Percentiles rank a stretch among this genome's conserved stretches.
Conservation (phyloP, 1,139 yeast species). For the Geotrichum histeridarum region DNA sequence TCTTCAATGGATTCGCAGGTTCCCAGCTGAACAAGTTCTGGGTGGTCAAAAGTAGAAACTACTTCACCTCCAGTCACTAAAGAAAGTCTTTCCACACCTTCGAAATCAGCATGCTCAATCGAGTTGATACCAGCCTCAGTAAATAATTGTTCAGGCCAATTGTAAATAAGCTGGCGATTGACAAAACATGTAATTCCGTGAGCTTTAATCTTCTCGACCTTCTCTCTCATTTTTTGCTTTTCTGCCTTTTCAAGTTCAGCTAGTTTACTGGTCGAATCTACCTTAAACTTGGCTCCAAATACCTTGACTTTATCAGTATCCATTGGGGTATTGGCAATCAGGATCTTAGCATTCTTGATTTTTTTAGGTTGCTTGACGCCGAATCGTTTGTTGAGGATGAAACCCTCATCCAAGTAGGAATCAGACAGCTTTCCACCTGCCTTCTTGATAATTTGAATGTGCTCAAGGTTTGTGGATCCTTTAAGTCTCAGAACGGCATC, state of each 20-base stretch:
- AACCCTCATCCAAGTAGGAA: constrained; percentile 93
- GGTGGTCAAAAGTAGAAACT: constrained; percentile 90
- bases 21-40: constrained; percentile 81
- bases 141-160: constrained; percentile 94
- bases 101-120: constrained; percentile 97
- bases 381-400: constrained; percentile 82
- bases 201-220: constrained; percentile 81
- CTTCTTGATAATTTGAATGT: constrained; percentile 88
- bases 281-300: constrained; percentile 96
- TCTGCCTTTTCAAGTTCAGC: constrained; percentile 97
- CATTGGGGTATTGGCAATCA: constrained; percentile 93
- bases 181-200: constrained; percentile 84
- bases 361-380: constrained; percentile 92
- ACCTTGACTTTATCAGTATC: constrained; percentile 96
- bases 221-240: constrained; percentile 83
- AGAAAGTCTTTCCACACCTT: constrained; percentile 94
- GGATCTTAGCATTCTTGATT: constrained; percentile 74
- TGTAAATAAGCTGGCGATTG: constrained; percentile 92
- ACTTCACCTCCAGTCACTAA: constrained; percentile 98
- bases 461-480: constrained; percentile 91
- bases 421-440: constrained; percentile 89
- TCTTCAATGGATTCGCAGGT: constrained; percentile 88
- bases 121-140: constrained; percentile 84
- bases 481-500: constrained; percentile 88
- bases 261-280: constrained; percentile 87